Conservation (phyloP, 441 rosid species). For the Flueggea neowawraea region DNA sequence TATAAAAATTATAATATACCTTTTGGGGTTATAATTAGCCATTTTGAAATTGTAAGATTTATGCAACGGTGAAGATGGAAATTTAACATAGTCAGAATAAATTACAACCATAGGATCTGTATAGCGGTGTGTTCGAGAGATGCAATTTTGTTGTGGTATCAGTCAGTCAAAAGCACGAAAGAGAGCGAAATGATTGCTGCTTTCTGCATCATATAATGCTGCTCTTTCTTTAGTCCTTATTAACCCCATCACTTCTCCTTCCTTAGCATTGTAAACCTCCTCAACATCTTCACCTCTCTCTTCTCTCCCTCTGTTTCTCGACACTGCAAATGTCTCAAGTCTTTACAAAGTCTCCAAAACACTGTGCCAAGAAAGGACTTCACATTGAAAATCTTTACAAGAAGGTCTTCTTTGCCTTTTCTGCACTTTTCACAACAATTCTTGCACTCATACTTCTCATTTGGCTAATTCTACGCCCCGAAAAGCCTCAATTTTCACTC, state of each 20-base stretch:
- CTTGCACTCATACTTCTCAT: slow-evolving; percentile 38
- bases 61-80: too few relatives aligned
- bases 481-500: slow-evolving; percentile 56
- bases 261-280: slow-evolving; percentile 22
- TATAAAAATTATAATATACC: too few relatives aligned
- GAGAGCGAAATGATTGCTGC: too few relatives aligned
- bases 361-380: slow-evolving; percentile 40
- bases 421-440: slow-evolving; percentile 33
- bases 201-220: too few relatives aligned
- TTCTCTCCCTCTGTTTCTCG: neutral
- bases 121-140: too few relatives aligned
- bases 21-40: too few relatives aligned
- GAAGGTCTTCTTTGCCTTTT: slow-evolving; percentile 36
- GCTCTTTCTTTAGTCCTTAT: slow-evolving; percentile 14
- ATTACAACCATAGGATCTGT: too few relatives aligned
- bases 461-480: slow-evolving; percentile 56
- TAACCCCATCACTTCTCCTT: slow-evolving; percentile 10
- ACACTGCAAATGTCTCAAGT: slow-evolving; percentile 56
- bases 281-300: slow-evolving; percentile 3
- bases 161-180: too few relatives aligned
- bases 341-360: slow-evolving; percentile 44
- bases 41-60: too few relatives aligned
- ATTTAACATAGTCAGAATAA: too few relatives aligned
- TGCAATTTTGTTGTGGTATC: too few relatives aligned
- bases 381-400: slow-evolving; percentile 28